Evolutionary conservation across 2,329 filamentous ascomycete genomes (phyloP).

Genomic region (Monosporascus sp.): DNA sequence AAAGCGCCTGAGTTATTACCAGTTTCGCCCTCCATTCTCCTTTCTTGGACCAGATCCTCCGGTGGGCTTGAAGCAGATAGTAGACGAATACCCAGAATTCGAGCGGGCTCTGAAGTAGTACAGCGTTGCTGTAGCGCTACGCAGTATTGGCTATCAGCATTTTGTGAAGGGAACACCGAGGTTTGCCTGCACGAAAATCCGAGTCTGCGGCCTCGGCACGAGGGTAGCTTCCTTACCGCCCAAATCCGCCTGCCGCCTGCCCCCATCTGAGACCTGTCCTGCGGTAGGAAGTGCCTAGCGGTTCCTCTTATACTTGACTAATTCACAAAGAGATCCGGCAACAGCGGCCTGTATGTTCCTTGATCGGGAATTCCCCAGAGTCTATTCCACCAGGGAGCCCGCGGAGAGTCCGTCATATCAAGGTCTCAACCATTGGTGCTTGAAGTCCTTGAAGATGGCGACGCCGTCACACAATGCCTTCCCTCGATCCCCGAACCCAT

Average conservation of each 20-base stretch:
- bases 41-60: not conserved
- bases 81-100: not conserved
- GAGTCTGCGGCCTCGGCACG: constrained; percentile 19
- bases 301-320: constrained; percentile 17
- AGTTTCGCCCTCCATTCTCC: not conserved
- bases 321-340: constrained; percentile 16
- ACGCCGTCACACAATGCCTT: constrained; percentile 52
- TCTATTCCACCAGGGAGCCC: constrained; percentile 33
- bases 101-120: constrained; percentile 21
- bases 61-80: not conserved
- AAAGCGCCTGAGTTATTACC: not conserved
- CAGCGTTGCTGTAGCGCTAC: constrained; percentile 21
- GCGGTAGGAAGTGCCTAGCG: constrained; percentile 18
- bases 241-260: constrained; percentile 19
- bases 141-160: constrained; percentile 15
- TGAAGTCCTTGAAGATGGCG: constrained; percentile 42
- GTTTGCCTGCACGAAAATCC: constrained; percentile 16
- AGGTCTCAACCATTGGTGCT: constrained; percentile 27
- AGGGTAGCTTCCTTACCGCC: constrained; percentile 20
- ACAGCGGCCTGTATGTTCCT: constrained; percentile 35
- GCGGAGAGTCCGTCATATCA: constrained; percentile 32
- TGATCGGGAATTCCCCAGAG: constrained; percentile 32
- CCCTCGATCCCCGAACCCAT: constrained; percentile 56
- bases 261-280: constrained; percentile 15
- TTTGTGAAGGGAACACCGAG: constrained; percentile 17